Percentiles rank a stretch among this genome's conserved stretches.
These are phyloP conservation scores for Fusarium mangiferae DNA, from an alignment of 2,329 filamentous ascomycete species.

Conservation along the genomic window DNA sequence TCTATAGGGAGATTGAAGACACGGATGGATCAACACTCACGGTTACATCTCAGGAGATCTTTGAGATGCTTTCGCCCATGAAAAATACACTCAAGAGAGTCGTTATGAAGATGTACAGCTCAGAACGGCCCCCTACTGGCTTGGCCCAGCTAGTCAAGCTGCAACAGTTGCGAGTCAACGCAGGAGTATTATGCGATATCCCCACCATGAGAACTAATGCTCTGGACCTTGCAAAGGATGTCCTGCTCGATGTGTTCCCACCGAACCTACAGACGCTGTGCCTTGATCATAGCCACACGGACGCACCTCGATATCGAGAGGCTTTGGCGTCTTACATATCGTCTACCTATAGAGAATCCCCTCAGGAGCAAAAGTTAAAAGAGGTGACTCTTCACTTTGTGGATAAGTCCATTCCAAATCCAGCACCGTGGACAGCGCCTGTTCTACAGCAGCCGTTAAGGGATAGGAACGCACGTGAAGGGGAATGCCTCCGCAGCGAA, in stretches of 20 bases:
- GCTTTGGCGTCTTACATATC: neutral
- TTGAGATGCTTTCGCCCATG: neutral
- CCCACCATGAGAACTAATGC: fast-evolving
- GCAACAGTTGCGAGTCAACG: neutral
- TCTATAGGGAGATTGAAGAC: neutral
- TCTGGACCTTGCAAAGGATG: neutral
- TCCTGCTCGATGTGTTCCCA: neutral
- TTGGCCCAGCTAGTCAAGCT: neutral
- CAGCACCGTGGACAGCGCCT: fast-evolving
- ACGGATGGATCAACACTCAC: fast-evolving
- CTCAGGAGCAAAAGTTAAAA: neutral
- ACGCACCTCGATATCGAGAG: neutral
- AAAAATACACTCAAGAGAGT: neutral
- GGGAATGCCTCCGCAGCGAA: neutral
- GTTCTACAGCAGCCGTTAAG: neutral
- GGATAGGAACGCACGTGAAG: neutral
- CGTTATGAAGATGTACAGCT: neutral
- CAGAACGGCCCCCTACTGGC: neutral
- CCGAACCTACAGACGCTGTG: neutral
- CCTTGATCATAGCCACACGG: neutral
- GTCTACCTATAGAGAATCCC: neutral
- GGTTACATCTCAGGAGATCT: neutral
- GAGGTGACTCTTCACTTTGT: neutral
- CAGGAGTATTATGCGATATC: neutral
- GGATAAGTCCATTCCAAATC: neutral